Base-by-base conservation (phyloP, 306 rosid genomes). In the Casuarina glauca region DNA sequence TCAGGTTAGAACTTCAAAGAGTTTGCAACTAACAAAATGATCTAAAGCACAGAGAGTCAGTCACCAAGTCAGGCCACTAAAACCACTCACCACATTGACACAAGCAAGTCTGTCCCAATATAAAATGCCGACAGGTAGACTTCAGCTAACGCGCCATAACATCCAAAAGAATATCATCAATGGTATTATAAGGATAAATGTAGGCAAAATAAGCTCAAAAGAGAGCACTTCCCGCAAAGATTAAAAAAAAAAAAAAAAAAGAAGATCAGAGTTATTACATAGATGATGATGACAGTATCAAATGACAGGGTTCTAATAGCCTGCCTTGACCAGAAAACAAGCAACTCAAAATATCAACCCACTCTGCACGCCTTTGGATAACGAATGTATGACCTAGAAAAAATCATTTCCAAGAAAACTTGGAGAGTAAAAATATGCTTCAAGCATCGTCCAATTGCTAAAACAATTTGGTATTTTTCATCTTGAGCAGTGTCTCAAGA, bases 401-500 rank as follows among this genome's bases (percentile, higher is more conserved):
- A 9, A 5, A n/a, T 6, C 61, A 13, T 72, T 32, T 52, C 63
- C 39, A 50, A 45, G 4, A 32, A 49, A 48, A 48, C 35, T 66
- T 41, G 71, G 8, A 66, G 42, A 42, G 17, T 4, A 41, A 66
- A 41, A 35, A 16, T 50, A 72, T 72, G 60, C 42, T 35, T 36
- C 64, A 53, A 53, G 16, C 61, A 51, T 51, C 17, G 9, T 66
- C 71, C 50, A 42, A 66, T 17, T 17, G 41, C 71, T 66, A 13
- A 66, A 66, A 66, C 69, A 64, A 16, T 39, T 41, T 35, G 57
- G 49, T 73, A 74, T 17, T 62, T 67, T 17, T 62, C 20, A 79
- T 84, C 62, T 76, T 86, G 73, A 87, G 73, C 85, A 84, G 70
- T 52, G 79, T 42, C 61, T 83, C 91, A 41, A 38, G 50, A 69